Base-by-base conservation (phyloP, 176 grass and related monocot species). In the Areca catechu region DNA sequence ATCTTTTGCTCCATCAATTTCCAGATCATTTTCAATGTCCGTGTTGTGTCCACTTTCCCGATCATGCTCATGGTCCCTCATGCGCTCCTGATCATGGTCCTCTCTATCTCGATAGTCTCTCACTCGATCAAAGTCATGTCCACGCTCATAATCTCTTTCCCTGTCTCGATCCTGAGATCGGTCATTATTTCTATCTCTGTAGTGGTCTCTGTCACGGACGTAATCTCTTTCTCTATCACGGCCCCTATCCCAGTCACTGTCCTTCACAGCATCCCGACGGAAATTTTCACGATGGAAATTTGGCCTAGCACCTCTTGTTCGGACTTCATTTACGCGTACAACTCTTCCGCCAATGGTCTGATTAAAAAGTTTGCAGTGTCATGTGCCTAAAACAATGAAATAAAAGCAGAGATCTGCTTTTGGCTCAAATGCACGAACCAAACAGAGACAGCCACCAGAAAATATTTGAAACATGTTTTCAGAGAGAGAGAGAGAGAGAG, bases 271-370 rank as follows among this genome's bases (percentile, higher is more conserved):
- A 67, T 89, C 81, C 16, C 86, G 70, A 64, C 74, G 67, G 23
- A 90, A 85, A 69, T 67, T 77, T 70, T 90, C 87, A 20, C 74
- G 78, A 16, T 63, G 72, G 48, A 90, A 90, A 70, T 79, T 74
- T 60, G 72, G 53, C 61, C 79, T 76, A 22, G 59, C 61, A 56
- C 82, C 87, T 79, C 87, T 85, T 71, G 87, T 85, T 15, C 68
- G 82, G 22, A 90, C 82, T 82, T 90, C 87, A 82, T 85, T 90
- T 27, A 90, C 87, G 79, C 87, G 74, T 60, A 90, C 79, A 74
- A 78, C 28, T 55, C 87, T 83, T 62, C 62, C 84, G 43, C 82
- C 79, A 74, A 90, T 85, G 72, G 67, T 72, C 87, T 90, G 59
- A 72, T 76, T 56, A 28, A 65, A 82, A 62, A 1, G 76, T 15